Evolutionary conservation across 2,329 filamentous ascomycete genomes (phyloP).

Genomic region (Diaporthe humulicola): DNA sequence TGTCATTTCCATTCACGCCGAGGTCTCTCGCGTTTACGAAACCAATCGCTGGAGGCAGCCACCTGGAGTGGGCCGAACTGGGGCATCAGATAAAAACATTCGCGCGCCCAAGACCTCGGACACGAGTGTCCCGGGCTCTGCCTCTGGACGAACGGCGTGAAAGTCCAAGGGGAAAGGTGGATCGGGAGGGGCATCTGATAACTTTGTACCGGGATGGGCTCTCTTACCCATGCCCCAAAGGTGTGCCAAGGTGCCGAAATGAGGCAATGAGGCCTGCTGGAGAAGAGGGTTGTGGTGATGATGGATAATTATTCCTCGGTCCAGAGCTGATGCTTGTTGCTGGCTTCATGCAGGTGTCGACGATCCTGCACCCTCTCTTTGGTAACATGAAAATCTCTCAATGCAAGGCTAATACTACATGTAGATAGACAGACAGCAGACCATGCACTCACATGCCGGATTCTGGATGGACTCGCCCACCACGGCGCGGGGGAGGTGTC

Average conservation of each 20-base stretch:
- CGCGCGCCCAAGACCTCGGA: constrained; percentile 2
- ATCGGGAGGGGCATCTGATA: constrained; percentile 40
- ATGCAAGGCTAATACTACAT: constrained; percentile 17
- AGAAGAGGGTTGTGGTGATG: neutral
- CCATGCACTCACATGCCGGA: constrained; percentile 8
- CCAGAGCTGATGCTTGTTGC: neutral
- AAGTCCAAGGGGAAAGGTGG: constrained; percentile 14
- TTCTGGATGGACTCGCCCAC: neutral
- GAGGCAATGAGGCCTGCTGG: constrained; percentile 9
- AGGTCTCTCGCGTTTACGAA: constrained; percentile 7
- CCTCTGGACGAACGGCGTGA: neutral
- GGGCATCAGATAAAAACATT: constrained; percentile 36
- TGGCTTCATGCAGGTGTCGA: neutral
- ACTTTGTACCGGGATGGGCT: constrained; percentile 38
- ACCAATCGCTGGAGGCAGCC: neutral
- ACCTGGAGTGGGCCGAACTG: constrained; percentile 18
- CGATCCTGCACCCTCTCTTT: neutral
- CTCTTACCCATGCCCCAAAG: neutral
- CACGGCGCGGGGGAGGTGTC: constrained; percentile 2
- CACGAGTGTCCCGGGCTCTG: neutral
- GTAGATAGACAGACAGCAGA: neutral
- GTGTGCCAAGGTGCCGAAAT: constrained; percentile 19
- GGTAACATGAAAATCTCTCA: constrained; percentile 19
- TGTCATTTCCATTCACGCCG: neutral
- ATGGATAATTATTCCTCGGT: neutral